phyloP scores from a whole-genome alignment of 2,329 filamentous ascomycete genomes.

The Lachnellula willkommii region DNA sequence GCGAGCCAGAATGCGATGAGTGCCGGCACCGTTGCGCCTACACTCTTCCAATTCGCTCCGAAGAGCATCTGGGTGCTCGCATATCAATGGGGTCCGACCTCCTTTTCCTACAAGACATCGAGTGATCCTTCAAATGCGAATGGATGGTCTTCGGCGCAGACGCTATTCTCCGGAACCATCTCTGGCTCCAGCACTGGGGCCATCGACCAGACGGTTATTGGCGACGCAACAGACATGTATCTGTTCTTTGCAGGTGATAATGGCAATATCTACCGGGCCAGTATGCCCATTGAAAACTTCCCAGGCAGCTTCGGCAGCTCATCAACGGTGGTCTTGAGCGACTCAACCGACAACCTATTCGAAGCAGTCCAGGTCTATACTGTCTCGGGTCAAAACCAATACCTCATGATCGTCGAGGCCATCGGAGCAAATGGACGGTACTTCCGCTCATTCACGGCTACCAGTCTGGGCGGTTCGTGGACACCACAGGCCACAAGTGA shows the following conservation, averaged over 20 bases:
- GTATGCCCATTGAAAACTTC: conserved; percentile 59
- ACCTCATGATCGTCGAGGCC: conserved; percentile 65
- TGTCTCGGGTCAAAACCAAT: conserved; percentile 46
- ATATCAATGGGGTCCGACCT: conserved; percentile 57
- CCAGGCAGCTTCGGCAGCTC: conserved; percentile 53
- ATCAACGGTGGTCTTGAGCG: conserved; percentile 46
- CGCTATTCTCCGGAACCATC: conserved; percentile 54
- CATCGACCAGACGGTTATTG: conserved; percentile 62
- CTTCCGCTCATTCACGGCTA: conserved; percentile 62
- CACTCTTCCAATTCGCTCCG: conserved; percentile 57
- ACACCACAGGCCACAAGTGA: conserved; percentile 52
- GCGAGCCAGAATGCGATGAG: conserved; percentile 49
- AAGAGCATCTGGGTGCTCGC: conserved; percentile 60
- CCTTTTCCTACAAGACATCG: conserved; percentile 57
- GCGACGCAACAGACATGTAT: conserved; percentile 57
- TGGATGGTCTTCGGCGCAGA: conserved; percentile 48
- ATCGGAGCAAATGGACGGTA: conserved; percentile 53
- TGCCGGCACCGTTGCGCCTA: conserved; percentile 48
- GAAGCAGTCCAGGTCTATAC: conserved; percentile 65
- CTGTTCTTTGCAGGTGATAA: conserved; percentile 65
- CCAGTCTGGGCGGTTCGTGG: conserved; percentile 51
- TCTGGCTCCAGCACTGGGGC: conserved; percentile 44
- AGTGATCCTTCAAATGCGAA: conserved; percentile 52
- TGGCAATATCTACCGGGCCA: conserved; percentile 58
- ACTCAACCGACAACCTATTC: conserved; percentile 53